phyloP scores from a whole-genome alignment of 2,329 filamentous ascomycete species.

The Botrytis deweyae region DNA sequence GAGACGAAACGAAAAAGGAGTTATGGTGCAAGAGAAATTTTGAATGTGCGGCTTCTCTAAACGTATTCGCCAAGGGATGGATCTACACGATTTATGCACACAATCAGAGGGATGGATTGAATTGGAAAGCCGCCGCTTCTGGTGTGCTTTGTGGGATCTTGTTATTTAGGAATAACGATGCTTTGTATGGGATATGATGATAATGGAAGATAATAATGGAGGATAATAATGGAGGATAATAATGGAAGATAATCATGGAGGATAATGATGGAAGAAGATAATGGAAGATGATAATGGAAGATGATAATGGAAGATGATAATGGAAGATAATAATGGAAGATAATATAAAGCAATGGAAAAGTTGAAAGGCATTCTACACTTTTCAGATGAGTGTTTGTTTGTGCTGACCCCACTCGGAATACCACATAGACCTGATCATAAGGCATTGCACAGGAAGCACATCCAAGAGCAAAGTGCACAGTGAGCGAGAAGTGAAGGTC shows the following conservation, averaged over 20 bases:
- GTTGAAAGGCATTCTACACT: neutral
- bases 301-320: neutral
- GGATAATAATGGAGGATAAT: neutral
- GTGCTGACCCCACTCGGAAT: neutral
- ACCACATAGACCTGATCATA: neutral
- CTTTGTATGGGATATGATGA: neutral
- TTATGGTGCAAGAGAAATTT: accelerated
- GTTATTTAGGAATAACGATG: neutral
- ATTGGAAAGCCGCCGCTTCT: neutral
- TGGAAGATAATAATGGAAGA: neutral
- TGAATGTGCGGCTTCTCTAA: neutral
- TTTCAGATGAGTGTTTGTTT: accelerated
- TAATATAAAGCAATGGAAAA: neutral
- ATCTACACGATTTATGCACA: neutral
- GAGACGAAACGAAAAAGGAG: neutral
- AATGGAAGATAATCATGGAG: neutral
- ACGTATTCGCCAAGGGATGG: neutral
- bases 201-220: neutral
- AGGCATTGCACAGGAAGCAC: neutral
- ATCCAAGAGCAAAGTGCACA: neutral
- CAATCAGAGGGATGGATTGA: neutral
- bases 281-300: neutral
- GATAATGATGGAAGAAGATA: too few relatives aligned
- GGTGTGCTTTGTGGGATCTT: neutral
- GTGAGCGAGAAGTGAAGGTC: neutral